Evolutionary conservation across 1,139 yeast species (phyloP), one percentile per base, ranked within the genome.

Genomic region (Candida sanyaensis): DNA sequence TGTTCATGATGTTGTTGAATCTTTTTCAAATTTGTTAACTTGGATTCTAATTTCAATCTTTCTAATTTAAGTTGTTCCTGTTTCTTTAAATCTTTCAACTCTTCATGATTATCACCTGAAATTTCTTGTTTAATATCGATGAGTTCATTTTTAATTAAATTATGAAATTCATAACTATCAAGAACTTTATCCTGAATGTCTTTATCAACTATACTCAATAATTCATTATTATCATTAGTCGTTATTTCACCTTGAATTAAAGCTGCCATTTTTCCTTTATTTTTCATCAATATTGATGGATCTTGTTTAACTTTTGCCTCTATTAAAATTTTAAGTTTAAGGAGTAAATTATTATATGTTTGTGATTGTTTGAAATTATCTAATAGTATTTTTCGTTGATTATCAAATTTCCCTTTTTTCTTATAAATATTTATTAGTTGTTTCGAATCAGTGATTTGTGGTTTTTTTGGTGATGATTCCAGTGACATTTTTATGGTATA

Each of bases 21-120:
- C 92, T 49, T 91, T 91, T 2, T 87, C 96, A 11, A 92, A 43
- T 46, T 44, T 42, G 47, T 50, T 34, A 46, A 45, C 28, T 48
- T 47, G 6, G 50, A 41, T 44, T 50, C 57, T 33, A 50, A 31
- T 37, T 45, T 45, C 29, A 48, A 28, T 36, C 48, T 43, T 28
- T 50, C 51, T 21, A 37, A 43, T 39, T 49, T 51, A 32, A 45
- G 42, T 41, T 52, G 50, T 10, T 52, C 54, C 46, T 52, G 47
- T 33, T 50, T 38, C 37, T 45, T 47, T 28, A 46, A 32, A 30
- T 60, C 55, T 6, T 56, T 62, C 56, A 69, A 73, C 4, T 74
- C 79, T 49, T 73, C 78, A 50, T 76, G 80, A 34, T 69, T 64
- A 5, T 75, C 56, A 0, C 79, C 80, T 48, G 66, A 53, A 11